phyloP scores from a whole-genome alignment of 2,329 filamentous ascomycete genomes.

The Colletotrichum limetticola region DNA sequence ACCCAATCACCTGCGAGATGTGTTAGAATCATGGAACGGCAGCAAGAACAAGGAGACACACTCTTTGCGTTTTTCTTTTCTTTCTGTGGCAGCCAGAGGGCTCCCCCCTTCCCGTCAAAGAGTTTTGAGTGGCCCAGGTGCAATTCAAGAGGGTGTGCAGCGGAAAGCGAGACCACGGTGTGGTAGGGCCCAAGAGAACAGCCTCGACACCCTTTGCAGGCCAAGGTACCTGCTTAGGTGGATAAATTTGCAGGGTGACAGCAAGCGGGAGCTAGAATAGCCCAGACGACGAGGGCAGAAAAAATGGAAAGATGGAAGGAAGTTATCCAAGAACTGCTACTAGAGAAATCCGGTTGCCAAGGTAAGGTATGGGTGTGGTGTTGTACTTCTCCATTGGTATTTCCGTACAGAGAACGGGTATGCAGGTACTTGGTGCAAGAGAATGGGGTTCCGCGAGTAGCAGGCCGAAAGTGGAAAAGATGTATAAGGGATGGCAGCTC shows the following conservation, averaged over 20 bases:
- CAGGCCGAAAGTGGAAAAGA: not conserved
- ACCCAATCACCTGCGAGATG: not conserved
- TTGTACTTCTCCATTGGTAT: not conserved
- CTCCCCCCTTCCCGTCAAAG: not conserved
- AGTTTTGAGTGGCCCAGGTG: slow-evolving; percentile 1
- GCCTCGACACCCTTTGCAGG: not conserved
- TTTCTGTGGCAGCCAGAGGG: not conserved
- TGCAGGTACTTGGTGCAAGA: not conserved
- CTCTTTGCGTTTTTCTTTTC: not conserved
- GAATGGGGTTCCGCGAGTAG: not conserved
- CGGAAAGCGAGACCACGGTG: slow-evolving; percentile 15
- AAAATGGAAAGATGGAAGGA: not conserved
- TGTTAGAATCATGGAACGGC: not conserved
- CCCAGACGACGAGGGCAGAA: not conserved
- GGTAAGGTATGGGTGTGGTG: not conserved
- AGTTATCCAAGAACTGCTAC: slow-evolving; percentile 9
- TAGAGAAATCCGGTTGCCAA: not conserved
- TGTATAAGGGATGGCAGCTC: not conserved
- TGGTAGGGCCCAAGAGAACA: not conserved
- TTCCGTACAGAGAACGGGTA: not conserved
- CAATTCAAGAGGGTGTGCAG: slow-evolving; percentile 19
- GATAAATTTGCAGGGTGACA: not conserved
- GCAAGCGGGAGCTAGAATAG: not conserved
- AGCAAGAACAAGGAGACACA: not conserved
- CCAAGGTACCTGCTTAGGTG: not conserved